Percentiles rank a stretch among this genome's conserved stretches.
These are phyloP conservation scores for Eimeria zaria DNA, from an alignment of 169 alveolate species.

Conservation along the genomic window DNA sequence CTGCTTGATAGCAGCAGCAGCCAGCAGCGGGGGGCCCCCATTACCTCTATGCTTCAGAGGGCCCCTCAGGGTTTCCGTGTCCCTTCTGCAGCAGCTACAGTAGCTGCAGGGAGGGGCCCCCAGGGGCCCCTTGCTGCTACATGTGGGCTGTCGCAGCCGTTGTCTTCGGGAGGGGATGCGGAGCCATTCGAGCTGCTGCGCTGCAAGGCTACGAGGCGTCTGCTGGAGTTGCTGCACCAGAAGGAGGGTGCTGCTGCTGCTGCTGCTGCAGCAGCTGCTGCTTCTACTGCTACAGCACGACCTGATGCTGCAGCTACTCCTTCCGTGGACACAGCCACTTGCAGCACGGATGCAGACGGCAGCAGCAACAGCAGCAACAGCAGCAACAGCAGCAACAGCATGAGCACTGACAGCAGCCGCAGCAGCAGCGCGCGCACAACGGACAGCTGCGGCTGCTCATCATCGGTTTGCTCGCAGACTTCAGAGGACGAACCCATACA, in stretches of 20 bases:
- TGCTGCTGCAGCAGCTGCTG: too few species aligned
- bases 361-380: too few species aligned
- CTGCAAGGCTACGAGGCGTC: conserved; percentile 22
- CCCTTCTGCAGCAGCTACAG: neutral
- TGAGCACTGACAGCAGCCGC: neutral
- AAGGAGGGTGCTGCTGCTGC: neutral
- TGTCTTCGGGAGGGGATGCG: neutral
- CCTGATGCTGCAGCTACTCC: too few species aligned
- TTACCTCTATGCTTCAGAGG: neutral
- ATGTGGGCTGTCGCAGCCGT: neutral
- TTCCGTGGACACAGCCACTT: neutral
- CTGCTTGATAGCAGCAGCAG: conserved; percentile 10
- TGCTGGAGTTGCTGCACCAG: conserved; percentile 55
- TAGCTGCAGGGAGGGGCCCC: conserved; percentile 28
- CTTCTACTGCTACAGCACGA: neutral
- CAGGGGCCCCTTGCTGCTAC: neutral
- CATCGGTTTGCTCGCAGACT: neutral
- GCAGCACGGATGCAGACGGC: conserved; percentile 23
- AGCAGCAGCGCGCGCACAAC: conserved; percentile 27
- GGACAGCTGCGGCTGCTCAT: conserved; percentile 13
- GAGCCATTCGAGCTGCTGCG: conserved; percentile 4
- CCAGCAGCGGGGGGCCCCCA: conserved; percentile 13
- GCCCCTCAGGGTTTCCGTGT: neutral
- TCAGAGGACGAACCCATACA: conserved; percentile 5
- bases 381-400: neutral